These are phyloP conservation scores for Teratosphaeriaceae sp. DNA, from an alignment of 2,329 filamentous ascomycete genomes.

Conservation along the genomic window DNA sequence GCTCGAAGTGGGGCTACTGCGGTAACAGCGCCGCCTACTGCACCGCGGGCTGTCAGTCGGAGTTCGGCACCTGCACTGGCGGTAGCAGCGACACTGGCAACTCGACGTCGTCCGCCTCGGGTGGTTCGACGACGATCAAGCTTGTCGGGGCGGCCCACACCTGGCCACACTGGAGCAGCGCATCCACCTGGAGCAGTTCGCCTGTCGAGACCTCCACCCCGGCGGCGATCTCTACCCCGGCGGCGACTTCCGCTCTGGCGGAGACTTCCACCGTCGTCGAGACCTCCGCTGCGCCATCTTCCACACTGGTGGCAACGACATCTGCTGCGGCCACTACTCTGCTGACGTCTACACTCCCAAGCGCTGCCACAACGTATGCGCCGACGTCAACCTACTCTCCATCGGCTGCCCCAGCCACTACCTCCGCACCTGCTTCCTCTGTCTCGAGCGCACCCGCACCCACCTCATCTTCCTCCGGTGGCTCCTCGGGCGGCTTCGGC, in stretches of 20 bases:
- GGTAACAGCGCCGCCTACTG: slow-evolving; percentile 16
- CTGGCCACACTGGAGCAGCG: not conserved
- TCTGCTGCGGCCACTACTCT: not conserved
- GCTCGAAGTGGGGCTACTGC: slow-evolving; percentile 19
- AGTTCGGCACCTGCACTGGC: slow-evolving; percentile 18
- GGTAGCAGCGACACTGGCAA: too few species aligned
- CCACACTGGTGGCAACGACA: too few species aligned
- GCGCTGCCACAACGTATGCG: not conserved
- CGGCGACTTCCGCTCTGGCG: not conserved
- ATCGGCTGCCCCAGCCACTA: not conserved
- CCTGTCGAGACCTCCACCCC: not conserved
- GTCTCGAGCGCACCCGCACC: not conserved
- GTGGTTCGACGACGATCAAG: not conserved
- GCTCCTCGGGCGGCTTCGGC: slow-evolving; percentile 6
- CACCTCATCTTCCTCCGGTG: not conserved
- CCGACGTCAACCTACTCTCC: not conserved
- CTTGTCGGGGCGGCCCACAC: not conserved
- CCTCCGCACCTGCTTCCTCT: not conserved
- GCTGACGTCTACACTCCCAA: not conserved
- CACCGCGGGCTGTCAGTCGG: slow-evolving; percentile 20
- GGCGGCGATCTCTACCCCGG: not conserved
- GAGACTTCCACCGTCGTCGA: not conserved
- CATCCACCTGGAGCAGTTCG: not conserved
- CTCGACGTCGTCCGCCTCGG: slow-evolving; percentile 4
- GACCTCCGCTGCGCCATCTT: not conserved